These are phyloP conservation scores for Nicotiana undulata DNA, from an alignment of 257 asterid species.

Conservation along the genomic window DNA sequence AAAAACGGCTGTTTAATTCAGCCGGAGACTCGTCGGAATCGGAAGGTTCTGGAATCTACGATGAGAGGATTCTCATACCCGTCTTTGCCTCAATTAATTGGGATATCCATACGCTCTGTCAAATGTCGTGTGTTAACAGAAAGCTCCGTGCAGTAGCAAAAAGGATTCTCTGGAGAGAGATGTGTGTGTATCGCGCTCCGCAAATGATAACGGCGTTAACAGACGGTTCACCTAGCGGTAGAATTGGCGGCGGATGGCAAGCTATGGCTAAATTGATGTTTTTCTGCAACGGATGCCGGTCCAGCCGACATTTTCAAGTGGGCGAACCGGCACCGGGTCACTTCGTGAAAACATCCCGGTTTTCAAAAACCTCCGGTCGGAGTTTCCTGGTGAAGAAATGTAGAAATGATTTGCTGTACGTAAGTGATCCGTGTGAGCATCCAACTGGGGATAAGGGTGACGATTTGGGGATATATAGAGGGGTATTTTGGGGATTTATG, in stretches of 20 bases:
- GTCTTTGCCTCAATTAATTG: slow-evolving; percentile 51
- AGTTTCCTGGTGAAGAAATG: slow-evolving; percentile 56
- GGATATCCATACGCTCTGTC: slow-evolving; percentile 61
- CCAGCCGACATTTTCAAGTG: slow-evolving; percentile 39
- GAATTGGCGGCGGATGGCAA: slow-evolving; percentile 64
- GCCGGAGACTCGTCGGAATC: slow-evolving; percentile 19
- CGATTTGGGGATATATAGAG: slow-evolving; percentile 63
- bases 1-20: slow-evolving; percentile 14
- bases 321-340: slow-evolving; percentile 39
- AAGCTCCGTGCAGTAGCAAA: slow-evolving; percentile 60
- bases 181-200: slow-evolving; percentile 61
- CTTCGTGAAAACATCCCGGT: slow-evolving; percentile 50
- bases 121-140: slow-evolving; percentile 38
- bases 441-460: slow-evolving; percentile 16
- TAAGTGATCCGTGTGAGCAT: slow-evolving; percentile 92
- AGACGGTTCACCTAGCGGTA: slow-evolving; percentile 25
- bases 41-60: slow-evolving; percentile 37
- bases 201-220: slow-evolving; percentile 36
- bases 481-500: slow-evolving; percentile 60
- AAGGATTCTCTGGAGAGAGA: slow-evolving; percentile 67
- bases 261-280: slow-evolving; percentile 68
- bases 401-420: slow-evolving; percentile 55
- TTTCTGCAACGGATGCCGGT: slow-evolving; percentile 71
- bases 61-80: slow-evolving; percentile 48
- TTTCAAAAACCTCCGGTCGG: slow-evolving; percentile 81